Conservation (phyloP, 495 filamentous ascomycete species). For the Penicillium bialowiezense region DNA sequence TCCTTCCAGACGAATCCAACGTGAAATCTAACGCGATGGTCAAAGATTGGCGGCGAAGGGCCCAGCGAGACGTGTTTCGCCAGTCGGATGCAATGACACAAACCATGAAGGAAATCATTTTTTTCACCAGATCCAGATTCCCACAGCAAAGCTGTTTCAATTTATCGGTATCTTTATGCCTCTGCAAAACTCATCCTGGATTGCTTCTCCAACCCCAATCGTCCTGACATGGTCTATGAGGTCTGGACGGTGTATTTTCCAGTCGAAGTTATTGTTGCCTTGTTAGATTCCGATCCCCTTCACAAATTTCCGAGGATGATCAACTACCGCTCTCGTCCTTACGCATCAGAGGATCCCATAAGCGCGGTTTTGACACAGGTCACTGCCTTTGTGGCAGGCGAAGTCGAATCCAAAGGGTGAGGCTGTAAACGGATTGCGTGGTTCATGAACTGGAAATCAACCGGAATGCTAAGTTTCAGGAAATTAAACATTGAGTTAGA, state of each 20-base stretch:
- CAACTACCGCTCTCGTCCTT: neutral
- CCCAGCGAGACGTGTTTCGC: slow-evolving; percentile 2
- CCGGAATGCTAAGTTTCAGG: slow-evolving; percentile 4
- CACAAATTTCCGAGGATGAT: neutral
- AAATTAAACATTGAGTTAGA: neutral
- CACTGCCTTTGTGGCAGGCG: slow-evolving; percentile 1
- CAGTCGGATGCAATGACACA: slow-evolving; percentile 1
- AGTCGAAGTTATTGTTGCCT: neutral
- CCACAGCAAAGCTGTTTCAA: neutral
- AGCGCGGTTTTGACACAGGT: neutral
- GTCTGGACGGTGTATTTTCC: slow-evolving; percentile 9
- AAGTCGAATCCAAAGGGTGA: slow-evolving; percentile 5
- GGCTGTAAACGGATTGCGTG: slow-evolving; percentile 4
- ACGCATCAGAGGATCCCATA: neutral
- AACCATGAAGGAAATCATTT: neutral
- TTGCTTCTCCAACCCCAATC: slow-evolving; percentile 1
- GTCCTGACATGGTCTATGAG: slow-evolving; percentile 2
- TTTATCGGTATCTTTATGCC: neutral
- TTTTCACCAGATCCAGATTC: slow-evolving; percentile 1
- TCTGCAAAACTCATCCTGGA: neutral
- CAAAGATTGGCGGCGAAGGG: slow-evolving; percentile 1
- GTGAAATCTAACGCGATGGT: neutral
- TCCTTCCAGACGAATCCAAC: neutral
- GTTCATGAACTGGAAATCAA: slow-evolving; percentile 7
- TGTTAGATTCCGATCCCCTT: neutral